Evolutionary conservation across 2,329 filamentous ascomycete species (phyloP), one percentile per base, ranked within the genome.

Genomic region (Ascochyta pisi): DNA sequence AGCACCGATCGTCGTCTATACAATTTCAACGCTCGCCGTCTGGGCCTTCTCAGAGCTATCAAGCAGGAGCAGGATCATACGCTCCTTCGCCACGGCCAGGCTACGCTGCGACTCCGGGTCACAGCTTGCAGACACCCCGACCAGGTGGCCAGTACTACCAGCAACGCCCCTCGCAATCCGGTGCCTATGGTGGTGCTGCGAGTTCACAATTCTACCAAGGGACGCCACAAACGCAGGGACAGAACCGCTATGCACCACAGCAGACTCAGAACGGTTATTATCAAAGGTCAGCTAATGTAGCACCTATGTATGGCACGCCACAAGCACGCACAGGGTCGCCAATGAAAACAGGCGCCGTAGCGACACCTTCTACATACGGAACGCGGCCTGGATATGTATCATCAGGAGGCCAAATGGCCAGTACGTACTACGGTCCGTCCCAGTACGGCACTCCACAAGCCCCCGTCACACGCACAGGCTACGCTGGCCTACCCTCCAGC

Each of bases 11-110:
- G 8, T 74, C 75, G 0, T 76, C 74, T 3, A 65, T 76, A 34
- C 70, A 75, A 31, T 69, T 73, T 38, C 69, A 72, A 46, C 71
- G 73, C 34, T 71, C 72, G 33, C 65, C 69, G n/a, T 70, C 70
- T 12, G 66, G 66, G 22, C 58, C 64, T 9, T 50, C 64, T 5
- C 71, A 71, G 42, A 52, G 57, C 24, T 77, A 68, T 29, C 74
- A 71, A 44, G 53, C 69, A 26, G 65, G 71, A 5, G 56, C 61
- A 33, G 60, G 64, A 8, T 64, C 69, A 12, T 75, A 74, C 59
- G 62, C 62, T 7, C 63, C 63, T 37, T 63, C 68, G 7, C 58
- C 70, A 7, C 62, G 70, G 46, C 64, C 66, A 46, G 60, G 56
- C 16, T 76, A 70, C 37, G 52, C 69, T 16, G 56, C 65, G 15